Conservation (phyloP, 768 basidiomycete species). For the Dioszegia hungarica region DNA sequence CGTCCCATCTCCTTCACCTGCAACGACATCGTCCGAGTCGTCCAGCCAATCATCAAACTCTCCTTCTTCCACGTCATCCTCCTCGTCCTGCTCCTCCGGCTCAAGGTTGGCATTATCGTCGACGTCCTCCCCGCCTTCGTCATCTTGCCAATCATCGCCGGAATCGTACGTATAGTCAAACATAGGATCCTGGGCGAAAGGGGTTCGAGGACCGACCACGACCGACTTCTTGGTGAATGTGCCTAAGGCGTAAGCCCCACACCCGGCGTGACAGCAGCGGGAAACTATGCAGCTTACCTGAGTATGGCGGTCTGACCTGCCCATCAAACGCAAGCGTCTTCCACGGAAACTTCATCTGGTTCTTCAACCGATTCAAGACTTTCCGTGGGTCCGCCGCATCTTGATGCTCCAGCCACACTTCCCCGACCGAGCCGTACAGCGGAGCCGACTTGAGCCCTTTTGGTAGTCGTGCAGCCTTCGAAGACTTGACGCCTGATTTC, state of each 20-base stretch:
- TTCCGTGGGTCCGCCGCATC: slow-evolving; percentile 65
- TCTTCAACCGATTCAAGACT: slow-evolving; percentile 60
- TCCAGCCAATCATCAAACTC: slow-evolving; percentile 76
- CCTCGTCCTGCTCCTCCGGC: slow-evolving; percentile 39
- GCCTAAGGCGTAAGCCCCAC: slow-evolving; percentile 41
- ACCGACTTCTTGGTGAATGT: slow-evolving; percentile 84
- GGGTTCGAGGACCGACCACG: slow-evolving; percentile 73
- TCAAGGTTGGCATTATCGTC: slow-evolving; percentile 62
- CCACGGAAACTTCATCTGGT: slow-evolving; percentile 62
- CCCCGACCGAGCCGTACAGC: slow-evolving; percentile 27
- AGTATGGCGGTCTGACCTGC: slow-evolving; percentile 85
- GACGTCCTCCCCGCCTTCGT: slow-evolving; percentile 60
- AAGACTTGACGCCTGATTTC: background rate
- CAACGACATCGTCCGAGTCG: slow-evolving; percentile 60
- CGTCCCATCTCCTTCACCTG: slow-evolving; percentile 58
- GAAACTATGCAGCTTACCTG: slow-evolving; percentile 53
- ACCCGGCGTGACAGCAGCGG: no score
- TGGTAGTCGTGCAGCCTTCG: slow-evolving; percentile 1
- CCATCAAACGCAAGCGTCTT: slow-evolving; percentile 80
- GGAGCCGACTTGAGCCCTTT: slow-evolving; percentile 31
- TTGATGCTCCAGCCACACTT: slow-evolving; percentile 50
- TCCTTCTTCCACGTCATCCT: slow-evolving; percentile 57
- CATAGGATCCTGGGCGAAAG: slow-evolving; percentile 71
- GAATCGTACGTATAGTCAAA: slow-evolving; percentile 91
- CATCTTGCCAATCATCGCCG: slow-evolving; percentile 93